Evolutionary conservation across 305 asterid genomes (phyloP), one percentile per base, ranked within the genome.

Genomic region (Ilex paraguariensis): DNA sequence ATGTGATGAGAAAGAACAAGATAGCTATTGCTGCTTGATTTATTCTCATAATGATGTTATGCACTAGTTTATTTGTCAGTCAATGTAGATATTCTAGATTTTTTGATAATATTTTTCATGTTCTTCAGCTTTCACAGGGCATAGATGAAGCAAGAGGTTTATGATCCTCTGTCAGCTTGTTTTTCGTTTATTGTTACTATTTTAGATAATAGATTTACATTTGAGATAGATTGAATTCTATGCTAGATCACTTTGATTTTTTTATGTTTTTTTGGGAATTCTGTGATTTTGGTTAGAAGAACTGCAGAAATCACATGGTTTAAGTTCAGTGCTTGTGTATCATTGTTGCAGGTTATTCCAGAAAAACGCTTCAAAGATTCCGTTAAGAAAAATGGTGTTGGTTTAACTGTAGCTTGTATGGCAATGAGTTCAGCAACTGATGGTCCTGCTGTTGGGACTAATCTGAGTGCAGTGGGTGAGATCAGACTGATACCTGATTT

Each of bases 401-500:
- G 96, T 64, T 73, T 92, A 62, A 60, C 90, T 64, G 81, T 75
- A 46, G 91, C 87, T 46, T 75, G 82, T 51, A 87, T 92, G 88
- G 98, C 68, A 15, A 80, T 87, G 88, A 69, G 87, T 53, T 89
- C 98, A 7, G 83, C 77, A 57, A 67, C 59, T 64, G 96, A 92
- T 74, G 79, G 79, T 65, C 89, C 95, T 15, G 91, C 98, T 57
- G 93, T 77, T 74, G 96, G 78, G 66, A 77, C 90, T 70, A 80
- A 81, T 70, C 83, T 92, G 61, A 84, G 60, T 65, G 91, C 81
- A 67, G 85, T 77, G 54, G 98, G 97, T 73, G 92, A 87, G 82
- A 82, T 89, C 69, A 87, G 93, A 74, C 84, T 92, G 65, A 75
- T 87, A 62, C 98, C 98, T 64, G 97, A 85, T 81, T 65, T 85